Evolutionary conservation across 2,329 filamentous ascomycete genomes (phyloP), one percentile per base, ranked within the genome.

Genomic region (Phaeosphaeria sp.): DNA sequence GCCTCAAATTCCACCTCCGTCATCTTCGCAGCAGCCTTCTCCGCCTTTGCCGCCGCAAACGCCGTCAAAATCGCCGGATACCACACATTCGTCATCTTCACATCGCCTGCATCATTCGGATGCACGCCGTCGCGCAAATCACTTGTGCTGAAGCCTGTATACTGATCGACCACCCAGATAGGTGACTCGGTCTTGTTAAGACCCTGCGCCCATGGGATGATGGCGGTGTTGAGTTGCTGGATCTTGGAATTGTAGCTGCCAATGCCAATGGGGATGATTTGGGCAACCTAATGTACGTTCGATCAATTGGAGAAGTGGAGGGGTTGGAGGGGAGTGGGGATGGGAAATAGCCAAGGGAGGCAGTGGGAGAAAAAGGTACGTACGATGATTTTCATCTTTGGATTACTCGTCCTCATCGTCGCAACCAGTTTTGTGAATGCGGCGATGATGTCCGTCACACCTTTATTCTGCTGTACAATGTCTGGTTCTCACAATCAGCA

Each of bases 161-260:
- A 79, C 60, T 80, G 78, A 54, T 80, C 78, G 2, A 80, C 78
- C 11, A 80, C 73, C 76, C 74, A 79, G 63, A 80, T 78, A 1
- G 77, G 78, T 1, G 73, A 76, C 52, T 72, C 73, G 1, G 75
- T 79, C 49, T 64, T 72, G 63, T 79, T 79, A 17, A 78, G 69
- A 0, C 73, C 75, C 46, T 72, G 51, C 0, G 77, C 77, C 77
- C 78, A 80, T 0, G 77, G 60, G 7, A 71, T 62, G 52, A 80
- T 80, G 15, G 75, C 77, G 46, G 61, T 62, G 65, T 81, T 80
- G 17, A 80, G 71, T 9, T 65, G 68, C 62, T 78, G 71, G 33
- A 80, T 76, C 46, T 74, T 71, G 11, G 71, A 66, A 64, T 78
- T 78, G 66, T 65, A 78, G 59, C 58, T 74, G 6, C 66, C 66